Percentiles rank a stretch among this genome's conserved stretches.
Evolutionary conservation across 129 eudicot species (phyloP).

Genomic region (Flaveria robusta): DNA sequence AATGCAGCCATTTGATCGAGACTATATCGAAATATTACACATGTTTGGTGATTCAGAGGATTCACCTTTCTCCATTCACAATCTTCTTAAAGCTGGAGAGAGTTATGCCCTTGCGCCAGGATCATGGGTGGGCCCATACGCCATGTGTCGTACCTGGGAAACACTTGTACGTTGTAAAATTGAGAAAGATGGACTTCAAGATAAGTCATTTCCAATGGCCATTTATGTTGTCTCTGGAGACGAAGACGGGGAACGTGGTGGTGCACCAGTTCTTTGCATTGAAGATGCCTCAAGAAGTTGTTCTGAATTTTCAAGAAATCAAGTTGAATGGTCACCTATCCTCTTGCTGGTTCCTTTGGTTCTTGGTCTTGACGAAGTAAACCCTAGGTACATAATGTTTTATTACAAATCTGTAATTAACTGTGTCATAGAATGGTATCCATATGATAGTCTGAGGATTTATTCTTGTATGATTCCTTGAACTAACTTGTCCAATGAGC

Average conservation of each 20-base stretch:
- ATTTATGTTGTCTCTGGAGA: constrained; percentile 89
- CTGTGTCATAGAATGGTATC: background rate
- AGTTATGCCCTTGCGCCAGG: constrained; percentile 86
- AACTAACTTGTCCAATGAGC: background rate
- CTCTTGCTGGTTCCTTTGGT: constrained; percentile 91
- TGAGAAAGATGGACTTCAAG: constrained; percentile 39
- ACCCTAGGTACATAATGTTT: constrained; percentile 62
- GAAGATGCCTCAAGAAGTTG: constrained; percentile 67
- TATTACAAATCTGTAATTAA: background rate
- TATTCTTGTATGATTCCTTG: background rate
- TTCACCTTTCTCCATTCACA: constrained; percentile 77
- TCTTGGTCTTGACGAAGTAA: constrained; percentile 92
- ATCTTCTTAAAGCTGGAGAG: constrained; percentile 79
- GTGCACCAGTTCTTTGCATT: constrained; percentile 92
- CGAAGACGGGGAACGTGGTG: constrained; percentile 99
- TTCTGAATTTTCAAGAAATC: constrained; percentile 57
- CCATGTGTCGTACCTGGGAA: constrained; percentile 98
- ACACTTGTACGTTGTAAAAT: constrained; percentile 53
- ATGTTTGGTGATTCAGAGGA: constrained; percentile 81
- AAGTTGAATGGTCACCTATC: constrained; percentile 69
- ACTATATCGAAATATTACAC: constrained; percentile 70
- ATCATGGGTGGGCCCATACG: constrained; percentile 98
- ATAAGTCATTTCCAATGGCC: constrained; percentile 56
- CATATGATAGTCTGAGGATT: background rate
- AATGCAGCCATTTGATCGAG: constrained; percentile 65